A percentile compares a stretch with the other conserved stretches of the same genome.
phyloP scores from a whole-genome alignment of 306 rosid species.

The Casuarina cunninghamiana region DNA sequence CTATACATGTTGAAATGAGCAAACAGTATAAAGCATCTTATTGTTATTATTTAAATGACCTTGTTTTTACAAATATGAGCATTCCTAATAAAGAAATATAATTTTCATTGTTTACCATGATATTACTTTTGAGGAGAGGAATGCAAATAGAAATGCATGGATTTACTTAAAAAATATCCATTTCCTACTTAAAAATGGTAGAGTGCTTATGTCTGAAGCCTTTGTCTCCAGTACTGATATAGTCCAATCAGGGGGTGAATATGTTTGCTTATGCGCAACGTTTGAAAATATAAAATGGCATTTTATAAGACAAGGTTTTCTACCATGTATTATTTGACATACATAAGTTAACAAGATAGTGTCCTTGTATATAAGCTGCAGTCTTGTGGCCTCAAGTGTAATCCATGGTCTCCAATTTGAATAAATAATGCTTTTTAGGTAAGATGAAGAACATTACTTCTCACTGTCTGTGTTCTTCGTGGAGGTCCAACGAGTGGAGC shows the following conservation, averaged over 20 bases:
- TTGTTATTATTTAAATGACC: not conserved
- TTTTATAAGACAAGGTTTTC: no score
- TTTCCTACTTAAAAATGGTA: not conserved
- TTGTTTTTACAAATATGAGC: not conserved
- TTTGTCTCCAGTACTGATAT: not conserved
- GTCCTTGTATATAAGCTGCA: not conserved
- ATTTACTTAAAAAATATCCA: not conserved
- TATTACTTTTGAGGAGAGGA: not conserved
- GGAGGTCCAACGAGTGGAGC: not conserved
- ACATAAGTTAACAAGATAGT: not conserved
- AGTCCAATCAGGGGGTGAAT: no score
- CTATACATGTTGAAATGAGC: not conserved
- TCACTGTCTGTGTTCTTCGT: not conserved
- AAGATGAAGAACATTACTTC: not conserved
- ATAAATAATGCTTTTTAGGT: not conserved
- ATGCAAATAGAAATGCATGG: conserved; percentile 2
- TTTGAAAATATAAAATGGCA: no score
- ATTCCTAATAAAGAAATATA: not conserved
- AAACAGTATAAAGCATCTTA: not conserved
- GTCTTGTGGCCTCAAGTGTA: not conserved
- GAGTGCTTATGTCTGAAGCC: not conserved
- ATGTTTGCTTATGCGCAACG: no score
- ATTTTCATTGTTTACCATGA: not conserved
- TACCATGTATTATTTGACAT: not conserved
- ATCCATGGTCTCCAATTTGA: not conserved